These are phyloP conservation scores for Carallia pectinifolia DNA, from an alignment of 345 rosid species.

Conservation along the genomic window DNA sequence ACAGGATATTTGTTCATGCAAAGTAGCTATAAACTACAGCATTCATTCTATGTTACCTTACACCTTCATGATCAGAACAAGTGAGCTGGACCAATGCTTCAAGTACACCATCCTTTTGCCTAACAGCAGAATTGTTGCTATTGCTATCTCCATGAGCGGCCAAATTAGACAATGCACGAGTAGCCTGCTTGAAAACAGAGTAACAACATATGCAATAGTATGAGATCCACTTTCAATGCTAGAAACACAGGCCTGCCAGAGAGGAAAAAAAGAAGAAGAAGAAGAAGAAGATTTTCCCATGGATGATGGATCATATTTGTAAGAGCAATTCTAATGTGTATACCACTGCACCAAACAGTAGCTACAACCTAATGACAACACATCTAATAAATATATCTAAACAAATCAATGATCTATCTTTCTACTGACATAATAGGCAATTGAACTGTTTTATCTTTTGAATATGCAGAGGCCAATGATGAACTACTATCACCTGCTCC, in stretches of 20 bases:
- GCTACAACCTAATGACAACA: no score
- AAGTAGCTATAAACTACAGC: not conserved
- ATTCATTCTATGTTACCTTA: slow-evolving; percentile 27
- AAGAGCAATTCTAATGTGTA: no score
- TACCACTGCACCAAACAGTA: no score
- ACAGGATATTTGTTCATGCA: not conserved
- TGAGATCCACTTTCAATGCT: slow-evolving; percentile 3
- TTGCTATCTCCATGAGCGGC: slow-evolving; percentile 46
- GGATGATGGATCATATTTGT: no score
- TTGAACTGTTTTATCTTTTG: not conserved
- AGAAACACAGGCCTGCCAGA: not conserved
- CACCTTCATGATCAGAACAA: slow-evolving; percentile 37
- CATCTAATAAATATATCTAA: not conserved
- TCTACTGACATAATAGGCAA: not conserved
- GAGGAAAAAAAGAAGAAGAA: no score
- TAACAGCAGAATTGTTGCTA: slow-evolving; percentile 33
- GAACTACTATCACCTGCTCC: slow-evolving; percentile 34
- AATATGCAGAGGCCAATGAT: not conserved
- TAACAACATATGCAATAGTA: not conserved
- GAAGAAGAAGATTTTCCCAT: no score
- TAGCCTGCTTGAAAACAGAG: slow-evolving; percentile 24
- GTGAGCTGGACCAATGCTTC: slow-evolving; percentile 40
- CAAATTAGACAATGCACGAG: slow-evolving; percentile 41
- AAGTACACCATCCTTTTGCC: slow-evolving; percentile 37
- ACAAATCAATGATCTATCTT: not conserved